Conservation (phyloP, 306 rosid genomes). For the Quercus aquifolioides region DNA sequence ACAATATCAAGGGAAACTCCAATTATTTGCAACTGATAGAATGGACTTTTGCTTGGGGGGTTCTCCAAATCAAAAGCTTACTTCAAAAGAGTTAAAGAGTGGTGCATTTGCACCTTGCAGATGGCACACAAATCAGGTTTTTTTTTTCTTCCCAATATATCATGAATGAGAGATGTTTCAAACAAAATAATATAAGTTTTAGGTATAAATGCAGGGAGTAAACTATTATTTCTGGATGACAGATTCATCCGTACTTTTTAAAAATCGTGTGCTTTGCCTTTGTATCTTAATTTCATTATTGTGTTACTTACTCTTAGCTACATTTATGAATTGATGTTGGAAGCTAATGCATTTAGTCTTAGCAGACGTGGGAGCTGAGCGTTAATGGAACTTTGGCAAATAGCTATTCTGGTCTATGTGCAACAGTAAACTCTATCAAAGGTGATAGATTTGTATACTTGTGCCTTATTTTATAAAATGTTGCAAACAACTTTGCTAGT, state of each 20-base stretch:
- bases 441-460: conserved; percentile 32
- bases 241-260: background rate
- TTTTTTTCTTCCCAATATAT: too few relatives aligned
- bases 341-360: conserved; percentile 24
- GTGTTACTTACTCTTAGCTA: background rate
- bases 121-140: conserved; percentile 73
- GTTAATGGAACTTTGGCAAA: conserved; percentile 71
- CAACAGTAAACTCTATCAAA: conserved; percentile 44
- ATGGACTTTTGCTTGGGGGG: conserved; percentile 58
- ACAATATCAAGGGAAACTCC: conserved; percentile 60
- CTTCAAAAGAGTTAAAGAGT: conserved; percentile 54
- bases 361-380: conserved; percentile 74
- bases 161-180: background rate
- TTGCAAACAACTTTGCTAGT: conserved; percentile 2
- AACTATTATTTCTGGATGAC: background rate
- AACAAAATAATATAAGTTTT: background rate
- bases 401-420: conserved; percentile 76
- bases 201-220: background rate
- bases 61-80: conserved; percentile 59
- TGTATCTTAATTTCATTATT: background rate
- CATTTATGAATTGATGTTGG: conserved; percentile 10
- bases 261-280: background rate
- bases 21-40: conserved; percentile 27
- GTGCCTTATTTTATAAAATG: background rate
- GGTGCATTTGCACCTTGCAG: conserved; percentile 70